Percentiles rank a stretch among this genome's conserved stretches.
Evolutionary conservation across 2,329 filamentous ascomycete genomes (phyloP).

Genomic region (Colletotrichum echinochloae): DNA sequence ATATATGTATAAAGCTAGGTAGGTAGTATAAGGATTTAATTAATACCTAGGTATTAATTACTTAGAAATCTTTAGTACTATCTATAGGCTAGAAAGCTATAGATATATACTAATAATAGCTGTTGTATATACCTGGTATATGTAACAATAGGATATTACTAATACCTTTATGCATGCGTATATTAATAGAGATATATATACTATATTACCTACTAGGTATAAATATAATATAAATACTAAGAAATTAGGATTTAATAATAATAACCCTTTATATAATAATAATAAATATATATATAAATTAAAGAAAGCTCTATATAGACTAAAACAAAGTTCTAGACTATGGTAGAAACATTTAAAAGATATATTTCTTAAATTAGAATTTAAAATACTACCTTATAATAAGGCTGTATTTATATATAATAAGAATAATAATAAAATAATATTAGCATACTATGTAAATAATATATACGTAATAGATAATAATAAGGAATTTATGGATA

Average conservation of each 20-base stretch:
- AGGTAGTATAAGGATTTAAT: neutral
- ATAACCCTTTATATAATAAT: too few relatives aligned
- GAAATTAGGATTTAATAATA: too few relatives aligned
- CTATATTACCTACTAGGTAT: neutral
- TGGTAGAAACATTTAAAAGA: neutral
- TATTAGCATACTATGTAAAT: neutral
- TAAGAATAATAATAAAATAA: neutral
- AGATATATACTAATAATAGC: neutral
- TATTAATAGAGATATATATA: too few relatives aligned
- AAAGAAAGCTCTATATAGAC: neutral
- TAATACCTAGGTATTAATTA: neutral
- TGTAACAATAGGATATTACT: neutral
- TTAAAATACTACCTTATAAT: neutral
- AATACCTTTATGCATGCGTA: neutral
- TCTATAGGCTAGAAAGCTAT: neutral
- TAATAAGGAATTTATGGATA: neutral
- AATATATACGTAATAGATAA: neutral
- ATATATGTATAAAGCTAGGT: neutral
- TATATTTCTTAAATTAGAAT: neutral
- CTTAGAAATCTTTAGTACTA: neutral
- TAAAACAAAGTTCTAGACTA: neutral
- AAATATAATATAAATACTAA: neutral
- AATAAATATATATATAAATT: neutral
- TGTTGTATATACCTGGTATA: neutral
- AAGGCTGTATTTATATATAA: neutral